Evolutionary conservation across 1,284 basidiomycete genomes (phyloP).

Genomic region (Rhodofomes roseus): DNA sequence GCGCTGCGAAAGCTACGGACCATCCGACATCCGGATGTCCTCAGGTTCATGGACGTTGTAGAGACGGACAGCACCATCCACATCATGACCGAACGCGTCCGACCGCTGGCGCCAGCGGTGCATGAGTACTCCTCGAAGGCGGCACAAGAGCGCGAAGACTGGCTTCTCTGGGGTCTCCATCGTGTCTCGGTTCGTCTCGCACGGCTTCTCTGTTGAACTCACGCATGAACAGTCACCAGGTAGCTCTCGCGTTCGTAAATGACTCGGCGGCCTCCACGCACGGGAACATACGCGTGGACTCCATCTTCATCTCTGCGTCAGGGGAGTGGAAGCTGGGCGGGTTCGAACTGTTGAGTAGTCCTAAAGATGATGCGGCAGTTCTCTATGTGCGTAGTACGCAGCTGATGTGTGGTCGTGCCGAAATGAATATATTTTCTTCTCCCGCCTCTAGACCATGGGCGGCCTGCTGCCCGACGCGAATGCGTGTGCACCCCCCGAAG

Average conservation of each 20-base stretch:
- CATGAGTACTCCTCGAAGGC: constrained; percentile 61
- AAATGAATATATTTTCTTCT: constrained; percentile 22
- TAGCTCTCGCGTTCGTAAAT: constrained; percentile 90
- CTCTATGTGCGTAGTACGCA: constrained; percentile 64
- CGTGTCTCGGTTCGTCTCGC: constrained; percentile 74
- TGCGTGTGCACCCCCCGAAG: constrained; percentile 76
- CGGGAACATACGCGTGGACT: constrained; percentile 76
- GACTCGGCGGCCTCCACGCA: constrained; percentile 84
- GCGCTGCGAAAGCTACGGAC: constrained; percentile 88
- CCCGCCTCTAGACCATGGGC: constrained; percentile 57
- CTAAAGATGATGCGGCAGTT: constrained; percentile 72
- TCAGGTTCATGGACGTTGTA: constrained; percentile 92
- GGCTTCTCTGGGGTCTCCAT: constrained; percentile 93
- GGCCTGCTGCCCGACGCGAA: constrained; percentile 60
- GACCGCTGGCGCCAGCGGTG: constrained; percentile 69
- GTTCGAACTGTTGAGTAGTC: constrained; percentile 85
- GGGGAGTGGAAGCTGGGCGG: constrained; percentile 97
- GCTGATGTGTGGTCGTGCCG: constrained; percentile 12
- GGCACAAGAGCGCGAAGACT: constrained; percentile 73
- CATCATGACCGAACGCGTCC: constrained; percentile 93
- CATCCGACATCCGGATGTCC: constrained; percentile 91
- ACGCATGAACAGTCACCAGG: constrained; percentile 40
- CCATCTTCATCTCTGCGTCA: constrained; percentile 86
- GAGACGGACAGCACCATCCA: constrained; percentile 87
- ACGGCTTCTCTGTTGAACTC: not conserved